A percentile compares a stretch with the other conserved stretches of the same genome.
Conservation (phyloP, 306 rosid genomes). For the Ormosia semicastrata region DNA sequence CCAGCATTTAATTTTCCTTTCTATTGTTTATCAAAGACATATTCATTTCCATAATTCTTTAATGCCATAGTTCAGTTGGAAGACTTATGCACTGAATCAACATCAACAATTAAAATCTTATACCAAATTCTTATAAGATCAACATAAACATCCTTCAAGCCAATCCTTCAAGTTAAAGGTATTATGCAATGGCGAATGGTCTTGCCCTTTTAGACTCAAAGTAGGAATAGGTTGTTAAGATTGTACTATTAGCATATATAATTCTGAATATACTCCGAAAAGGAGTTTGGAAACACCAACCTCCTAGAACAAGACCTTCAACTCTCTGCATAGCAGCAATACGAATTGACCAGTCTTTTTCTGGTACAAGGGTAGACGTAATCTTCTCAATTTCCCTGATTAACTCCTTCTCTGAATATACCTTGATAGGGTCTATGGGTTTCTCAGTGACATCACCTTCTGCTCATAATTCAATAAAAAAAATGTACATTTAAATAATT, state of each 20-base stretch:
- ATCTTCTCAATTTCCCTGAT: slow-evolving; percentile 94
- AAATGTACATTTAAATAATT: slow-evolving; percentile 10
- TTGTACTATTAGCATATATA: slow-evolving; percentile 12
- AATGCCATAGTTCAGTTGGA: background rate
- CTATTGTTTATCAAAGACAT: slow-evolving; percentile 4
- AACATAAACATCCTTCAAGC: background rate
- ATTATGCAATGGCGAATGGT: slow-evolving; percentile 11
- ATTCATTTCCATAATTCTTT: background rate
- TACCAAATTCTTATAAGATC: slow-evolving; percentile 17
- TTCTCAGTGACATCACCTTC: slow-evolving; percentile 81
- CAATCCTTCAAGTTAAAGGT: background rate
- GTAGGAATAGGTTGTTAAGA: background rate
- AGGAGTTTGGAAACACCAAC: slow-evolving; percentile 45
- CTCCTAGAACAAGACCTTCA: slow-evolving; percentile 94
- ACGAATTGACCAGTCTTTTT: slow-evolving; percentile 97
- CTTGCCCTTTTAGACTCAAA: background rate
- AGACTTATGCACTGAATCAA: background rate
- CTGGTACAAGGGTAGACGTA: slow-evolving; percentile 90
- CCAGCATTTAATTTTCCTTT: slow-evolving; percentile 1
- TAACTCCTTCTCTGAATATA: slow-evolving; percentile 94
- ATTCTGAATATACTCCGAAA: slow-evolving; percentile 7
- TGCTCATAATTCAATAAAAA: slow-evolving; percentile 44
- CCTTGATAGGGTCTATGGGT: slow-evolving; percentile 79
- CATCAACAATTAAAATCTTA: slow-evolving; percentile 7
- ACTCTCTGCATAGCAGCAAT: slow-evolving; percentile 93